phyloP scores from a whole-genome alignment of 2,329 filamentous ascomycete species.

The Drechslera avenae region DNA sequence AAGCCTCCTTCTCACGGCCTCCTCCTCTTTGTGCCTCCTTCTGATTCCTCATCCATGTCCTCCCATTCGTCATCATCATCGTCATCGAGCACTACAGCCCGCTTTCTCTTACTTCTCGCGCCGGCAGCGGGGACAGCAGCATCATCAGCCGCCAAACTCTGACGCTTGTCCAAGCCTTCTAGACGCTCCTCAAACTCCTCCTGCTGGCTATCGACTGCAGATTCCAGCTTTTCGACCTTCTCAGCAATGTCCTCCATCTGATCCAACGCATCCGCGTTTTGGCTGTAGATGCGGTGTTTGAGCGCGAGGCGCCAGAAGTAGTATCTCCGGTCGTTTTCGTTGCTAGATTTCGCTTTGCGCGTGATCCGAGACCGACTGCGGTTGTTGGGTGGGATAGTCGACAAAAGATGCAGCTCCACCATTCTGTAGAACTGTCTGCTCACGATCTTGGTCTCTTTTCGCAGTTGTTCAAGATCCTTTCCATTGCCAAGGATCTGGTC shows the following conservation, averaged over 20 bases:
- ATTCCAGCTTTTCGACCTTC: conserved; percentile 72
- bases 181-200: conserved; percentile 74
- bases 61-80: conserved; percentile 49
- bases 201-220: conserved; percentile 70
- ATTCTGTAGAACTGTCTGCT: conserved; percentile 76
- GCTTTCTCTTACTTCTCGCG: conserved; percentile 35
- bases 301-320: conserved; percentile 74
- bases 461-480: conserved; percentile 61
- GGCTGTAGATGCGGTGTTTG: conserved; percentile 77
- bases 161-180: conserved; percentile 51
- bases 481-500: conserved; percentile 63
- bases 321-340: conserved; percentile 66
- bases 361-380: conserved; percentile 55
- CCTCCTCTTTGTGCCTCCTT: conserved; percentile 36
- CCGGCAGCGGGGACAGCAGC: conserved; percentile 17
- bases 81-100: conserved; percentile 43
- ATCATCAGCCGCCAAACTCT: conserved; percentile 26
- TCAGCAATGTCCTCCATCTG: conserved; percentile 69
- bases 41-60: conserved; percentile 37
- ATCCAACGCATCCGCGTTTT: conserved; percentile 72
- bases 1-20: conserved; percentile 20
- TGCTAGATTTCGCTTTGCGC: conserved; percentile 54
- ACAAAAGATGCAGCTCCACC: conserved; percentile 74
- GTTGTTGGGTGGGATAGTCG: conserved; percentile 57
- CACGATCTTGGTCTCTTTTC: conserved; percentile 70